Percentiles rank a stretch among this genome's conserved stretches.
Conservation (phyloP, 345 rosid species). For the Cardamine occulta region DNA sequence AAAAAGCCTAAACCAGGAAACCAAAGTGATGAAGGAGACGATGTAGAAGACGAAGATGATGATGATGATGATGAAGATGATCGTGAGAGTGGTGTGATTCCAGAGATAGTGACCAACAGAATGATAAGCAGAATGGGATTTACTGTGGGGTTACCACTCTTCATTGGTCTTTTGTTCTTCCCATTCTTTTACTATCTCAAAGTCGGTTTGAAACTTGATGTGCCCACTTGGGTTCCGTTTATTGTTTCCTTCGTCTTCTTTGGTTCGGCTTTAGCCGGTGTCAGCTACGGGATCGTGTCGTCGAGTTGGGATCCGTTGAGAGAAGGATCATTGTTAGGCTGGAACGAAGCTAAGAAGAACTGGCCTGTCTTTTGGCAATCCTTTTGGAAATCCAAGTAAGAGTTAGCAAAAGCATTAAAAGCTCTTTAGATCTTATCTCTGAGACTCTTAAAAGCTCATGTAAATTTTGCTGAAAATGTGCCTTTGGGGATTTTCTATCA, state of each 20-base stretch:
- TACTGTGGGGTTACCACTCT: slow-evolving; percentile 76
- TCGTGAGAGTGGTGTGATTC: slow-evolving; percentile 62
- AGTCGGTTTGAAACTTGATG: slow-evolving; percentile 75
- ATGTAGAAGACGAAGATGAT: slow-evolving; percentile 34
- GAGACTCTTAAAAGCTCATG: neutral
- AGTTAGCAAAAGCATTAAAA: slow-evolving; percentile 35
- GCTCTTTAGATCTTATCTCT: neutral
- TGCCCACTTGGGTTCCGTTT: slow-evolving; percentile 86
- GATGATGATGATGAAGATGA: slow-evolving; percentile 47
- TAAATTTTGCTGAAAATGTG: neutral
- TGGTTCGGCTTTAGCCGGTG: slow-evolving; percentile 80
- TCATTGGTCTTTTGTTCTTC: slow-evolving; percentile 76
- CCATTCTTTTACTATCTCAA: slow-evolving; percentile 91
- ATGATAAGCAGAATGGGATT: slow-evolving; percentile 86
- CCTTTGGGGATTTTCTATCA: neutral
- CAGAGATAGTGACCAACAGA: slow-evolving; percentile 91
- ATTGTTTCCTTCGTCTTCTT: slow-evolving; percentile 85
- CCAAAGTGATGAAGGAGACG: slow-evolving; percentile 38
- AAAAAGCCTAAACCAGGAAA: slow-evolving; percentile 50
- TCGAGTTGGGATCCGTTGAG: slow-evolving; percentile 96
- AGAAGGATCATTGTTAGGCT: slow-evolving; percentile 88
- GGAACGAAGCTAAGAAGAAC: slow-evolving; percentile 93
- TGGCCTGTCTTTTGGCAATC: slow-evolving; percentile 99
- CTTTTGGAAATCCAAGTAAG: slow-evolving; percentile 66
- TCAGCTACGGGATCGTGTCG: slow-evolving; percentile 91